Evolutionary conservation across 257 asterid genomes (phyloP).

Genomic region (Dorcoceras hygrometricum): DNA sequence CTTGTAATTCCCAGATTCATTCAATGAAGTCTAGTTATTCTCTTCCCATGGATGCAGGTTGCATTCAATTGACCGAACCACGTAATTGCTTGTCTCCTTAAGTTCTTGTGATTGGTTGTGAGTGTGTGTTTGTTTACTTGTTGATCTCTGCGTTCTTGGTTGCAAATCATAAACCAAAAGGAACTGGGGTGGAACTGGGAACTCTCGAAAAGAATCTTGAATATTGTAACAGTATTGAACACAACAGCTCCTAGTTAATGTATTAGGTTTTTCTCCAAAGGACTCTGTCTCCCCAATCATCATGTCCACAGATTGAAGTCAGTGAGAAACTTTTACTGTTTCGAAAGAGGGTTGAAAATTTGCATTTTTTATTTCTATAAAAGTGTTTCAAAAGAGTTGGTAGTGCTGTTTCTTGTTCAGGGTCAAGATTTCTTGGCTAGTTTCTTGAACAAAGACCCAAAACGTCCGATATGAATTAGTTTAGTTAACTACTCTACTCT

Average conservation of each 20-base stretch:
- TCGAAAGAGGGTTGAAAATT: not conserved
- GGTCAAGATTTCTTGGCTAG: slow-evolving; percentile 11
- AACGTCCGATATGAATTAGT: slow-evolving; percentile 20
- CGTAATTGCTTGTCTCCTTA: too few species aligned
- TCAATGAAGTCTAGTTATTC: too few species aligned
- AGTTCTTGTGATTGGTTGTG: too few species aligned
- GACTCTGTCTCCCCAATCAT: not conserved
- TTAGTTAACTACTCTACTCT: slow-evolving; percentile 20
- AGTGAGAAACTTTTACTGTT: not conserved
- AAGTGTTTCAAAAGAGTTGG: not conserved
- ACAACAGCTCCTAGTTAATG: not conserved
- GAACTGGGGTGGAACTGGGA: too few species aligned
- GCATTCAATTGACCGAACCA: too few species aligned
- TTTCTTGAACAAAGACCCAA: slow-evolving; percentile 20
- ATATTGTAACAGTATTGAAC: too few species aligned
- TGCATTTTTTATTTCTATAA: not conserved
- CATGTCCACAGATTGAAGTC: not conserved
- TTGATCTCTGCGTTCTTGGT: too few species aligned
- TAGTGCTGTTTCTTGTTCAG: not conserved
- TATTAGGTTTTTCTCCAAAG: not conserved
- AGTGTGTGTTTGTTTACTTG: too few species aligned
- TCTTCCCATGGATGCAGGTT: too few species aligned
- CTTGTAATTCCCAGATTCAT: too few species aligned
- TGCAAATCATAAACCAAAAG: too few species aligned
- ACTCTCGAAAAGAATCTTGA: too few species aligned